These are phyloP conservation scores for Jamesozyma spencerorum DNA, from an alignment of 805 yeast genomes.

Conservation along the genomic window DNA sequence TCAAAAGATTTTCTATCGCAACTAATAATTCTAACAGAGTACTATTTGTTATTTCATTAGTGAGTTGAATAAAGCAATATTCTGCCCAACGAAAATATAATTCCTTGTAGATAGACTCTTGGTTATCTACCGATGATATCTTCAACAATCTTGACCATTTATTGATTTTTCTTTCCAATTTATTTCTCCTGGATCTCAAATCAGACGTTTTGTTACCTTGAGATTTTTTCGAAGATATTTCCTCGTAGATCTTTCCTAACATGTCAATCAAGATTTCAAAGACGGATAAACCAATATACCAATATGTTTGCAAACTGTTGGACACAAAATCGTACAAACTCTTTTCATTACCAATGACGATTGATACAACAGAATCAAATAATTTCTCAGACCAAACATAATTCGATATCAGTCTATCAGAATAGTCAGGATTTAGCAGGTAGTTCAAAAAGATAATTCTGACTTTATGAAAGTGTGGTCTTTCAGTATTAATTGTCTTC, in stretches of 20 bases:
- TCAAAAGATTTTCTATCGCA: conserved; percentile 15
- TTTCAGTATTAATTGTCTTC: conserved; percentile 17
- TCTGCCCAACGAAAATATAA: conserved; percentile 42
- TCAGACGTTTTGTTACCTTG: conserved; percentile 28
- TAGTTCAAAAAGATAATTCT: conserved; percentile 27
- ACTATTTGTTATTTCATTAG: conserved; percentile 30
- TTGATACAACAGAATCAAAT: conserved; percentile 27
- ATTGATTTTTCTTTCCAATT: conserved; percentile 36
- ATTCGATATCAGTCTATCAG: conserved; percentile 29
- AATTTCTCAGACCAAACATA: conserved; percentile 34
- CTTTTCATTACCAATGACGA: conserved; percentile 25
- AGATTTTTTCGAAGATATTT: conserved; percentile 24
- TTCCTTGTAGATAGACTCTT: neutral
- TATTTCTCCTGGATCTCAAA: conserved; percentile 33
- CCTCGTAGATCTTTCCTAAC: conserved; percentile 30
- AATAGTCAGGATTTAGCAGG: conserved; percentile 14
- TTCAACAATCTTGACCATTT: conserved; percentile 40
- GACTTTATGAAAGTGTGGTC: conserved; percentile 32
- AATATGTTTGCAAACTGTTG: conserved; percentile 5
- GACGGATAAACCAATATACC: conserved; percentile 28
- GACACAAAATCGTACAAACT: conserved; percentile 17
- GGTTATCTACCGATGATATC: neutral
- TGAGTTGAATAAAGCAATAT: conserved; percentile 36
- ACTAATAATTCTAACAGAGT: conserved; percentile 22
- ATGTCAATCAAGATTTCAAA: conserved; percentile 40